Conservation (phyloP, 192 early-diverging fungal species). For the Cladochytrium replicatum region DNA sequence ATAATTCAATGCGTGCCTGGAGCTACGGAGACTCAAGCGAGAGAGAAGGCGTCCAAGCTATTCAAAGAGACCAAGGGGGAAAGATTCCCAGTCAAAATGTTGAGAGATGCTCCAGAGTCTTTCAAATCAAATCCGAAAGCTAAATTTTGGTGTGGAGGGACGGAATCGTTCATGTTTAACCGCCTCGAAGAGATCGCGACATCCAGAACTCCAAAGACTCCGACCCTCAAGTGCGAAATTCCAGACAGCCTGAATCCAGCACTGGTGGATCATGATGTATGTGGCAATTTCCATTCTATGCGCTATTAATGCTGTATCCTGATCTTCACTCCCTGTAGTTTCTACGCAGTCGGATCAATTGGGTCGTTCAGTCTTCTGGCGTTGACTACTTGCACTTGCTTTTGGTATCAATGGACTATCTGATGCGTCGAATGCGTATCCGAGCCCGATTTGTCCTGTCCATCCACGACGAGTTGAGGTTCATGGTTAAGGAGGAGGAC, state of each 20-base stretch:
- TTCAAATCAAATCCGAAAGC: too few relatives aligned
- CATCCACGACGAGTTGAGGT: conserved; percentile 93
- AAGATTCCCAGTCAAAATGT: too few relatives aligned
- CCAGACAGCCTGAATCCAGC: conserved; percentile 63
- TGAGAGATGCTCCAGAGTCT: conserved; percentile 9
- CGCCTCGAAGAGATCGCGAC: conserved; percentile 71
- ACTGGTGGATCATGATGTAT: conserved; percentile 28
- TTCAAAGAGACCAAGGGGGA: conserved; percentile 78
- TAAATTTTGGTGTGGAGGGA: conserved; percentile 77
- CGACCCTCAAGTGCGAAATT: conserved; percentile 77
- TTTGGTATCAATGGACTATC: conserved; percentile 74
- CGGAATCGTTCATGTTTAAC: conserved; percentile 94
- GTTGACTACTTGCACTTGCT: conserved; percentile 95
- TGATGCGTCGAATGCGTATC: conserved; percentile 68
- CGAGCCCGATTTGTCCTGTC: conserved; percentile 76
- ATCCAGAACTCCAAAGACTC: conserved; percentile 64
- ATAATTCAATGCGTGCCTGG: conserved; percentile 70
- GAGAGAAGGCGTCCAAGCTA: conserved; percentile 53
- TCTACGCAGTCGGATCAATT: conserved; percentile 84
- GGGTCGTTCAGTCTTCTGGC: conserved; percentile 96
- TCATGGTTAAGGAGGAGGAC: conserved; percentile 71
- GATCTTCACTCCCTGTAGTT: conserved; percentile 48
- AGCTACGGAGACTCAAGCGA: conserved; percentile 54
- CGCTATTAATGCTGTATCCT: background rate
- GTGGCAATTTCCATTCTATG: conserved; percentile 6